Base-by-base conservation (phyloP, 2,329 filamentous ascomycete genomes). In the Zymoseptoria passerinii region DNA sequence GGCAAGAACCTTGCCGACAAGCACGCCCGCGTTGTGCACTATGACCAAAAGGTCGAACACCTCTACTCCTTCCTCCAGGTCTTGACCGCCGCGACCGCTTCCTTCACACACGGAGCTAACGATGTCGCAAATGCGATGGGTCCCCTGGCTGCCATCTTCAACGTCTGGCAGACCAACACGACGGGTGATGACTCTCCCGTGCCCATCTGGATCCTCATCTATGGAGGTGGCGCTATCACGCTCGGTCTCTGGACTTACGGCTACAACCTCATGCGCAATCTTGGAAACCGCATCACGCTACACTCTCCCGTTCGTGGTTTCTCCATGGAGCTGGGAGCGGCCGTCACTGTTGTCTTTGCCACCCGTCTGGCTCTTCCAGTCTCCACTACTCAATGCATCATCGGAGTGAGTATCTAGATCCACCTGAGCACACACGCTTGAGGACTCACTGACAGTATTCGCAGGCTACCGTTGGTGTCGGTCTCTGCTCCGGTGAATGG, bases 91-190 rank as follows among this genome's bases (percentile, higher is more conserved):
- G 86, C 83, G 73, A 88, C 85, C 58, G 85, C 85, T 44, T 87
- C 84, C 1, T 87, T 89, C 64, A 83, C 84, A 1, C 86, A 87
- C 71, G 84, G 84, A n/a, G 81, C 82, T 61, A 87, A 87, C 70
- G 84, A 87, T 61, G 81, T 67, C 28, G 76, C 81, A 66, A 86
- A 81, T 67, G 83, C 83, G 19, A 78, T 85, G 54, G 83, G 83
- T 0, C 84, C 84, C 1, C 83, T 81, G 64, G 80, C 83, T 1
- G 80, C 82, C 50, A 80, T 85, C 64, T 87, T 77, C 71, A 74
- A 81, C 61, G 80, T 85, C 63, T 87, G 81, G 79, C 65, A 73
- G 23, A 75, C 72, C 0, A 80, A 78, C 1, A 65, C 62, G 0
- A 68, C 83, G 0, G 70, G 74, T 0, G 69, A 67, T 0, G 77